Evolutionary conservation across 2,329 filamentous ascomycete genomes (phyloP).

Genomic region (Gaeumannomyces sp.): DNA sequence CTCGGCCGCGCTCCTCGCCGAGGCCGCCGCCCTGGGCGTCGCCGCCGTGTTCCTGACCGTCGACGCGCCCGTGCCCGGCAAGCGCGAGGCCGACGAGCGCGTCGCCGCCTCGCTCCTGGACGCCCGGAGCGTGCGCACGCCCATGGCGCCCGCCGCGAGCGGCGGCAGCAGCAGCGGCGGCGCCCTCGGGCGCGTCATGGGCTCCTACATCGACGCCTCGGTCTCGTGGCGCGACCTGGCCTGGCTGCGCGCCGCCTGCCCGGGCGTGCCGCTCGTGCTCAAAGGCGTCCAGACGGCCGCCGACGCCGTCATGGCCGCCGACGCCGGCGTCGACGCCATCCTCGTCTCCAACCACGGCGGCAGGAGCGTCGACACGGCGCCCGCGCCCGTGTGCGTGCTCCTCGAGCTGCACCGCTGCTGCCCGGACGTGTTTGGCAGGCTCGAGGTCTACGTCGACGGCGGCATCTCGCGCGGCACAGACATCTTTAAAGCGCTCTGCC

Average conservation of each 20-base stretch:
- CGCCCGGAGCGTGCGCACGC: conserved; percentile 40
- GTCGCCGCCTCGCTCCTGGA: conserved; percentile 21
- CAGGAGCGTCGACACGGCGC: conserved; percentile 42
- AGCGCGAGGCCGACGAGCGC: conserved; percentile 40
- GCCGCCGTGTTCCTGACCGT: conserved; percentile 53
- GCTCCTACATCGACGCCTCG: conserved; percentile 49
- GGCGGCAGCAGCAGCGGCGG: conserved; percentile 49
- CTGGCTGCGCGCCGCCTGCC: conserved; percentile 55
- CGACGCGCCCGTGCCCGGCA: conserved; percentile 51
- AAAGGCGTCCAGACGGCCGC: conserved; percentile 65
- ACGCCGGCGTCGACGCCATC: conserved; percentile 59
- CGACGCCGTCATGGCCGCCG: conserved; percentile 55
- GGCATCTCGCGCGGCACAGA: conserved; percentile 61
- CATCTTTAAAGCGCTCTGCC: conserved; percentile 59
- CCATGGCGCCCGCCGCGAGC: conserved; percentile 43
- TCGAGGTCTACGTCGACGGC: conserved; percentile 60
- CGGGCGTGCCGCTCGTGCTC: conserved; percentile 50
- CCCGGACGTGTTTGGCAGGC: conserved; percentile 50
- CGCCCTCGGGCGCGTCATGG: conserved; percentile 49
- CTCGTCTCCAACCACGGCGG: conserved; percentile 68
- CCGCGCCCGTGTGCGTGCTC: conserved; percentile 51
- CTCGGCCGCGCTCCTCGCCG: conserved; percentile 41
- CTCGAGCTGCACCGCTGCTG: conserved; percentile 57
- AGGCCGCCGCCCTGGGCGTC: conserved; percentile 38
- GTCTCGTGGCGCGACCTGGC: conserved; percentile 58